Conservation (phyloP, 257 asterid genomes). For the Ilex aquifolium region DNA sequence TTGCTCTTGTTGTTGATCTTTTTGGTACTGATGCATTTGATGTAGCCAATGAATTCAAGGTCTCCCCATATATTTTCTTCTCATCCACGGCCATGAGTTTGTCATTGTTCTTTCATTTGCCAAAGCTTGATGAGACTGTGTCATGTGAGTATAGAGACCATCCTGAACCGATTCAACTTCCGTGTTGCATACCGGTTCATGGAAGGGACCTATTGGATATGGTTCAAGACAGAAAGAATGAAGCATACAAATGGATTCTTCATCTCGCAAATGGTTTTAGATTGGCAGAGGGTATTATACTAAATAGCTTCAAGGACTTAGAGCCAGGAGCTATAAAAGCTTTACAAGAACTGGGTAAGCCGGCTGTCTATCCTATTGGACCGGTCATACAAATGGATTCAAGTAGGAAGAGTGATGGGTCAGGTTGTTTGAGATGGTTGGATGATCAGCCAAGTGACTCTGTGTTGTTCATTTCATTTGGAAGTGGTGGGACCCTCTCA, state of each 20-base stretch:
- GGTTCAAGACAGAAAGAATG: constrained; percentile 51
- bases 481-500: constrained; percentile 28
- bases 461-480: constrained; percentile 19
- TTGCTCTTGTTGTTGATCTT: constrained; percentile 65
- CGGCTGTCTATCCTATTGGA: constrained; percentile 58
- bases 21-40: constrained; percentile 75
- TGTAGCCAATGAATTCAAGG: constrained; percentile 33
- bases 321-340: constrained; percentile 48
- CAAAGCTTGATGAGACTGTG: constrained; percentile 37
- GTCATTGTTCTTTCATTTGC: constrained; percentile 43
- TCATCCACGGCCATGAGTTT: constrained; percentile 57
- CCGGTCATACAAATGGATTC: constrained; percentile 45
- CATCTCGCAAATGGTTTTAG: constrained; percentile 41
- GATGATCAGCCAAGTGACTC: constrained; percentile 21
- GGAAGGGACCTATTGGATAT: constrained; percentile 57
- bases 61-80: constrained; percentile 44
- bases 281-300: constrained; percentile 56
- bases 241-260: constrained; percentile 51
- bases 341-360: constrained; percentile 29
- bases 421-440: constrained; percentile 21
- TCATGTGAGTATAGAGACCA: constrained; percentile 47
- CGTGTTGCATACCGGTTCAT: constrained; percentile 55
- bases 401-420: neutral
- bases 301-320: constrained; percentile 52
- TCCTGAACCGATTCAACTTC: constrained; percentile 45